Evolutionary conservation across 306 rosid species (phyloP), one percentile per base, ranked within the genome.

Genomic region (Dryas octopetala): DNA sequence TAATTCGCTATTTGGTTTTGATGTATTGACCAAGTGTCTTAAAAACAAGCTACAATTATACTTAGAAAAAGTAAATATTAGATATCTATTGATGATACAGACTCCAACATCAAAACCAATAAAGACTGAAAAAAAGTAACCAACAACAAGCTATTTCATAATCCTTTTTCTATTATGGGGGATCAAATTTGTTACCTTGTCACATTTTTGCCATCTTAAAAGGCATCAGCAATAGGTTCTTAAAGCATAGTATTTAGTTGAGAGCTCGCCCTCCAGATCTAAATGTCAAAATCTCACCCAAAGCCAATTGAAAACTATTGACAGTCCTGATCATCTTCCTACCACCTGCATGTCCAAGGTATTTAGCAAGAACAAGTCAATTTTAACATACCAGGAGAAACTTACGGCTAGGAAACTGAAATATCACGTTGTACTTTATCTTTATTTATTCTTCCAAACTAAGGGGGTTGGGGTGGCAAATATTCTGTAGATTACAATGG

Each of bases 201-300:
- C 63, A 59, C 63, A 59, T 59, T 59, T 59, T 40, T 59, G 63
- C 41, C 41, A 59, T 26, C 41, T 23, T 59, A 59, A 59, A 59
- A 23, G 63, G 32, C 16, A 59, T 59, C 10, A 59, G 63, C 28
- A 59, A 2, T 59, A 26, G 32, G 63, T 26, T 59, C 63, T 58
- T 23, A 23, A 19, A 19, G 28, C 62, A 58, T 58, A 23, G 32
- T 1, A 32, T 12, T 28, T 26, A 59, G 26, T 5, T 9, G 63
- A 59, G 26, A 59, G 7, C 38, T 4, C 5, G 28, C 32, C 38
- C 41, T 26, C 12, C 23, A 23, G 40, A 59, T 12, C 41, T 59
- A 26, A 2, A 59, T 26, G 41, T 26, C 16, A 59, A 59, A 28
- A 23, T 59, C 63, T 40, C 41, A 9, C 32, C 23, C 41, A 58